Conservation (phyloP, 306 rosid genomes). For the Glycine latifolia region DNA sequence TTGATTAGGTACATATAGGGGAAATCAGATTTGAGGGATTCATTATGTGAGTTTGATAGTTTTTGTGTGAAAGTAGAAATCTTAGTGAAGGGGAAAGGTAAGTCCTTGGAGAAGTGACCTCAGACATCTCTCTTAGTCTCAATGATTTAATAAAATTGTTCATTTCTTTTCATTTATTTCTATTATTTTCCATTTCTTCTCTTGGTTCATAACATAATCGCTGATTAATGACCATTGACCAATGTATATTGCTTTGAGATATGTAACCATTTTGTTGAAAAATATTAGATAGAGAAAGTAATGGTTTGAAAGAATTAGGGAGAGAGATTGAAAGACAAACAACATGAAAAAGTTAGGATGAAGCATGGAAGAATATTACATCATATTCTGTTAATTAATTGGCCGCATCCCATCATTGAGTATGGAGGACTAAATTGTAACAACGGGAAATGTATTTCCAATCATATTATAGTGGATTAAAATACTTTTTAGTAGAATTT, state of each 20-base stretch:
- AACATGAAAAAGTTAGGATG: not conserved
- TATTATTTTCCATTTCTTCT: not conserved
- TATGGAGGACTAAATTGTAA: conserved; percentile 26
- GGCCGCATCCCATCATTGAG: not conserved
- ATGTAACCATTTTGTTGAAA: conserved; percentile 20
- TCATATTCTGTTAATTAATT: not conserved
- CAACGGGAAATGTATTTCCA: conserved; percentile 29
- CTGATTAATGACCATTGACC: not conserved
- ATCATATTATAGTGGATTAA: not conserved
- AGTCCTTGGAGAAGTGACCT: not conserved
- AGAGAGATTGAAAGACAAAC: not conserved
- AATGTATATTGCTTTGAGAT: conserved; percentile 4
- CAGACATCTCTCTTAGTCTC: not conserved
- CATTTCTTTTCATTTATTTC: not conserved
- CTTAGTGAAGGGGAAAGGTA: not conserved
- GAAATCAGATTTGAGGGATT: not conserved
- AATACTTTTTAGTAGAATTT: conserved; percentile 1
- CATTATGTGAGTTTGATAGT: not conserved
- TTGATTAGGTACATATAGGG: not conserved
- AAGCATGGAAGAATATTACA: conserved; percentile 6
- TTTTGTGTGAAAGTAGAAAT: not conserved
- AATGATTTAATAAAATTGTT: not conserved
- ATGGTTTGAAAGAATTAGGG: conserved; percentile 8
- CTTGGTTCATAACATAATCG: not conserved
- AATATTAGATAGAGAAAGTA: not conserved